A percentile compares a stretch with the other conserved stretches of the same genome.
These are phyloP conservation scores for Schizothecium vesticola DNA, from an alignment of 495 filamentous ascomycete species.

Conservation along the genomic window DNA sequence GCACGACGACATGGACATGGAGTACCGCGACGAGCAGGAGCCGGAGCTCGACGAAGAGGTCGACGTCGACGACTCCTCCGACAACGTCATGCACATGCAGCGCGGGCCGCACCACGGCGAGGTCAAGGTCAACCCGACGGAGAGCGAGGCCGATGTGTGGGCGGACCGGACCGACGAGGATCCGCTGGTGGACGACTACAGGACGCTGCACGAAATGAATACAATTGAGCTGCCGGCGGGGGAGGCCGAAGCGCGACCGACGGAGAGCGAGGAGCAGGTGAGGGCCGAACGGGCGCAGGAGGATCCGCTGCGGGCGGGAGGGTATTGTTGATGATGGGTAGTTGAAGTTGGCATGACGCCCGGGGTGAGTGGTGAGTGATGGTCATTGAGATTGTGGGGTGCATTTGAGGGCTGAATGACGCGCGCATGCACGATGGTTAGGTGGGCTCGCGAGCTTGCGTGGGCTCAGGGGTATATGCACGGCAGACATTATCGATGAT, in stretches of 20 bases:
- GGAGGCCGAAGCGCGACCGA: constrained; percentile 14
- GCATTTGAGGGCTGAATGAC: too few relatives aligned
- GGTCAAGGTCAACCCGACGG: constrained; percentile 26
- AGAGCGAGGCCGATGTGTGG: constrained; percentile 25
- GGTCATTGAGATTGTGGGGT: too few relatives aligned
- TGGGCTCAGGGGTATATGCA: too few relatives aligned
- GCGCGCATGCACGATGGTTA: too few relatives aligned
- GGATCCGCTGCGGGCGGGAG: constrained; percentile 12
- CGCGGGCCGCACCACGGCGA: constrained; percentile 12
- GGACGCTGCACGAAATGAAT: constrained; percentile 11
- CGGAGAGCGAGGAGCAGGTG: constrained; percentile 23
- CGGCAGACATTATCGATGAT: too few relatives aligned
- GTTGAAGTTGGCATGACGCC: too few relatives aligned
- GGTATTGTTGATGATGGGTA: background rate
- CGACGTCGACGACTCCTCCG: background rate
- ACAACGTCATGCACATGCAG: background rate
- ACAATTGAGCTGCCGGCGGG: constrained; percentile 18
- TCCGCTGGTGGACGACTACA: constrained; percentile 6
- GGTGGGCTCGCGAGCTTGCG: too few relatives aligned
- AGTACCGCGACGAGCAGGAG: background rate
- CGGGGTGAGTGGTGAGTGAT: too few relatives aligned
- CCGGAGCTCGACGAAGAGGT: background rate
- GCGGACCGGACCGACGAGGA: constrained; percentile 26
- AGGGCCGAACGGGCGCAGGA: constrained; percentile 16
- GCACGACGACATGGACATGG: background rate